These are phyloP conservation scores for Trichoderma polysporum DNA, from an alignment of 2,329 filamentous ascomycete genomes.

Conservation along the genomic window DNA sequence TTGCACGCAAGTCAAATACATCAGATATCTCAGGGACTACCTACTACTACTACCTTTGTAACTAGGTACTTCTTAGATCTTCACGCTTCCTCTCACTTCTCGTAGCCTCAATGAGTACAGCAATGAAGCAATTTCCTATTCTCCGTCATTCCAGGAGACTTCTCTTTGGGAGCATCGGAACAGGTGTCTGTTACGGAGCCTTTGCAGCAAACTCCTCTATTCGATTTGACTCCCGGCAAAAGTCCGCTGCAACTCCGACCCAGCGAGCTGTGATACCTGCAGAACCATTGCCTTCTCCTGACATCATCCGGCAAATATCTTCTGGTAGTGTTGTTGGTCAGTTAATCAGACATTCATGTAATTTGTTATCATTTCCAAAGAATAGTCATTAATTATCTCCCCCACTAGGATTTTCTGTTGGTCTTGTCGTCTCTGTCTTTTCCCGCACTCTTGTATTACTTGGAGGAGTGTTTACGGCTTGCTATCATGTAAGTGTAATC, in stretches of 20 bases:
- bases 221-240: constrained; percentile 32
- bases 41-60: no score
- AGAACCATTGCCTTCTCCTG: constrained; percentile 28
- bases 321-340: constrained; percentile 55
- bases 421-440: constrained; percentile 67
- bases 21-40: no score
- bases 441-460: constrained; percentile 68
- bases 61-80: no score
- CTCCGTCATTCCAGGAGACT: constrained; percentile 25
- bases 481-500: constrained; percentile 55
- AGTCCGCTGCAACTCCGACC: constrained; percentile 21
- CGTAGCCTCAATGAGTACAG: neutral
- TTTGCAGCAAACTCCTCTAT: constrained; percentile 29
- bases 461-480: constrained; percentile 62
- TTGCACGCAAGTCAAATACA: no score
- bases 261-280: constrained; percentile 22
- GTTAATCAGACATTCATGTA: neutral
- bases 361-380: neutral
- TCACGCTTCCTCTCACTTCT: neutral
- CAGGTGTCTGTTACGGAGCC: constrained; percentile 28
- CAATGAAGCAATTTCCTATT: neutral
- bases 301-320: constrained; percentile 50
- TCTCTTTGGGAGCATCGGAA: constrained; percentile 31
- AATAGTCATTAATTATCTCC: neutral
- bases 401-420: constrained; percentile 57